These are phyloP conservation scores for Barnettozyma hawaiiensis DNA, from an alignment of 1,139 yeast species.

Conservation along the genomic window DNA sequence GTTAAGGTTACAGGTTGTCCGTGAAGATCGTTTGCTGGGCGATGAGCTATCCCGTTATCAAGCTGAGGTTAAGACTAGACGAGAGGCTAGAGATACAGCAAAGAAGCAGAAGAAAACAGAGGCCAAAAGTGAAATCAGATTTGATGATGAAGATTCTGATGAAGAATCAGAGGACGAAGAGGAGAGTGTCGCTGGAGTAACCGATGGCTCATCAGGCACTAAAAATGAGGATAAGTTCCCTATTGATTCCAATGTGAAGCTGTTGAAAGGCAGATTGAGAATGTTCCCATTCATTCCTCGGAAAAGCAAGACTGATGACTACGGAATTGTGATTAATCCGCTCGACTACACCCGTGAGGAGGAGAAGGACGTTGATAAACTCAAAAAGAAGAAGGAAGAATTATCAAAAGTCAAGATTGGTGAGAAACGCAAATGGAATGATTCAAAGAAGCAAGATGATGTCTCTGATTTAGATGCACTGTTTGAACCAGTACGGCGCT, in stretches of 20 bases:
- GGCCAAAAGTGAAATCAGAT: constrained; percentile 27
- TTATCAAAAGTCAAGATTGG: constrained; percentile 20
- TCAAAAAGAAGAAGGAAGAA: constrained; percentile 18
- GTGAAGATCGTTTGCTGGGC: constrained; percentile 47
- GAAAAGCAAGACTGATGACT: constrained; percentile 69
- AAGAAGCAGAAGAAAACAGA: constrained; percentile 23
- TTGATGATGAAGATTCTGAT: constrained; percentile 30
- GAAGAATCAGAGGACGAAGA: constrained; percentile 28
- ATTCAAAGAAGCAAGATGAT: constrained; percentile 34
- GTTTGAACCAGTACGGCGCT: constrained; percentile 49
- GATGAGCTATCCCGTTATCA: constrained; percentile 46
- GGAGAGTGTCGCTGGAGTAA: constrained; percentile 18
- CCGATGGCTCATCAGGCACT: constrained; percentile 11
- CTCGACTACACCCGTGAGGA: constrained; percentile 64
- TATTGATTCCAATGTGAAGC: constrained; percentile 60
- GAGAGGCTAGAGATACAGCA: constrained; percentile 27
- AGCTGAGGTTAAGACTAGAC: constrained; percentile 37
- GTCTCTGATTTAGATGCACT: constrained; percentile 53
- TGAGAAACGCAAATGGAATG: constrained; percentile 26
- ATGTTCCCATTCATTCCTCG: constrained; percentile 71
- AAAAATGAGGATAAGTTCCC: constrained; percentile 26
- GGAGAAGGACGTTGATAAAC: constrained; percentile 31
- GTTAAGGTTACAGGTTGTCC: constrained; percentile 32
- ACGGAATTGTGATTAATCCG: constrained; percentile 66
- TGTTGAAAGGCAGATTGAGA: constrained; percentile 55